Evolutionary conservation across 1,284 basidiomycete species (phyloP).

Genomic region (Boletus semigastroideus): DNA sequence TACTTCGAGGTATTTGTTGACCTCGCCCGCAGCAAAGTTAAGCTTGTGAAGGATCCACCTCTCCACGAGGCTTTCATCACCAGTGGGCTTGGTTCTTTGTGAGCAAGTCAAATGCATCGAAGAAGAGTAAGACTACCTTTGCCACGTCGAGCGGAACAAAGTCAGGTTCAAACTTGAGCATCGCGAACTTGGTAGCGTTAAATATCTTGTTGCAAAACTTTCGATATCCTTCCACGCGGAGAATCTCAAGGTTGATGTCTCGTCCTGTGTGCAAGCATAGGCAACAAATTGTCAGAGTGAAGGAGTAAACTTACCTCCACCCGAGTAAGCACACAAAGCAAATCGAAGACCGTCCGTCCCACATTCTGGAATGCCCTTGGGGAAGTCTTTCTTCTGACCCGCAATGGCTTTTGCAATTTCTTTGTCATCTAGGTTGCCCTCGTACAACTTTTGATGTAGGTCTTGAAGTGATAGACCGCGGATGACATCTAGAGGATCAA

Average conservation of each 20-base stretch:
- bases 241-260: constrained; percentile 95
- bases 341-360: constrained; percentile 97
- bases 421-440: constrained; percentile 93
- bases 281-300: not conserved
- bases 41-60: constrained; percentile 96
- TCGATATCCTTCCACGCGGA: constrained; percentile 97
- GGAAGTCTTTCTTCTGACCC: constrained; percentile 99
- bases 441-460: constrained; percentile 85
- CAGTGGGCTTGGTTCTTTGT: constrained; percentile 63
- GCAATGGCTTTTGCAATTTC: constrained; percentile 90
- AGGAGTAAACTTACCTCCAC: constrained; percentile 57
- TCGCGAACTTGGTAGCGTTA: constrained; percentile 98
- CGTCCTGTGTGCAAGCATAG: constrained; percentile 53
- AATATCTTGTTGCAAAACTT: constrained; percentile 99
- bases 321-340: constrained; percentile 93
- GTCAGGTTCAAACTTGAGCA: constrained; percentile 85
- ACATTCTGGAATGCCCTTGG: constrained; percentile 98
- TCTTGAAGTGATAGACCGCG: constrained; percentile 81
- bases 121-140: constrained; percentile 49
- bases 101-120: not conserved
- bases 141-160: constrained; percentile 75
- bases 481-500: constrained; percentile 97
- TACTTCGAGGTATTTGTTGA: constrained; percentile 76
- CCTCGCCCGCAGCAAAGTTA: constrained; percentile 75
- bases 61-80: constrained; percentile 90